Base-by-base conservation (phyloP, 169 alveolate species). In the Eimeria tenella region DNA sequence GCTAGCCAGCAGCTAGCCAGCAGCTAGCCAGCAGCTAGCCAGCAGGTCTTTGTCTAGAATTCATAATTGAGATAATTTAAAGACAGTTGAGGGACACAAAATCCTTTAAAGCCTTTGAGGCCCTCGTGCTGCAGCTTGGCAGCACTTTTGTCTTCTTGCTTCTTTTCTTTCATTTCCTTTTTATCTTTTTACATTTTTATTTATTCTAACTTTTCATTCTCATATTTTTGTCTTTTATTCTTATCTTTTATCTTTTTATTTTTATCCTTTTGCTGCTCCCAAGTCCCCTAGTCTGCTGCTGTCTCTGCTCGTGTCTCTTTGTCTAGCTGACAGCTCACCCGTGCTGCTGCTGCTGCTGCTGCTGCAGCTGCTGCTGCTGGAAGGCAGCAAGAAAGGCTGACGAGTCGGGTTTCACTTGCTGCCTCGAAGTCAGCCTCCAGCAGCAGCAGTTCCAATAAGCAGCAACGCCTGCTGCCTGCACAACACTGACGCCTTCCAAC, bases 281-380 rank as follows among this genome's bases (percentile, higher is more conserved):
- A 11, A 19, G 17, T 15, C 15, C 21, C 11, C 4, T 5, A 1
- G 82, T 71, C 82, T 71, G 53, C 23, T 8, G 17, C 82, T 71
- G 82, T 71, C 81, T 71, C 53, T 71, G 82, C 8, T 50, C 17
- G 19, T 21, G 5, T 5, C 84, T 42, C 5, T 42, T 53, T 9
- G 42, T 58, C 21, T 58, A 10, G 68, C 68, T 6, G 17, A n/a
- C 31, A n/a, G 55, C 89, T 23, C 31, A 50, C 70, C 87, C 87
- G 11, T 53, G 50, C n/a, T 10, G n/a, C 77, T 8, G 11, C 31
- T 13, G 49, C n/a, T n/a, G 55, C 62, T 25, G 84, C 60, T 52
- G 86, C 86, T 56, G 68, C 73, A 53, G 74, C 70, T 58, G 89
- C 74, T 81, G 89, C 74, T 56, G 89, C 89, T 81, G 70, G 56